Evolutionary conservation across 768 basidiomycete genomes (phyloP).

Genomic region (Mycena sanguinolenta): DNA sequence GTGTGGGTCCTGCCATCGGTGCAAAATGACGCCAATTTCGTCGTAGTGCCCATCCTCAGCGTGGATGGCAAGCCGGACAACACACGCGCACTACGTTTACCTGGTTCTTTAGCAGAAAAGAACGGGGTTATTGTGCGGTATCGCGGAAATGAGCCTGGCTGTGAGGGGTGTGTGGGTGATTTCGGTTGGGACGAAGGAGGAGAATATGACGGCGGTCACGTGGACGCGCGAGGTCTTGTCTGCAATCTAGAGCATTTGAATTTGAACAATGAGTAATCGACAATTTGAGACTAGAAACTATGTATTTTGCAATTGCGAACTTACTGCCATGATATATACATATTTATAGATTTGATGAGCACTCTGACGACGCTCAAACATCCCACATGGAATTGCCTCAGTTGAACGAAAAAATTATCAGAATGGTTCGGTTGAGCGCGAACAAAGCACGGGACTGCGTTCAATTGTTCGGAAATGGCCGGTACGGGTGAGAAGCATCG

Average conservation of each 20-base stretch:
- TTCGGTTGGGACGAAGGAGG: slow-evolving; percentile 87
- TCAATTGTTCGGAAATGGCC: too few relatives aligned
- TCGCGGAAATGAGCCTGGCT: slow-evolving; percentile 89
- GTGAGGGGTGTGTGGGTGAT: slow-evolving; percentile 89
- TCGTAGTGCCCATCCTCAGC: slow-evolving; percentile 82
- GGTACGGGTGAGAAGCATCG: too few relatives aligned
- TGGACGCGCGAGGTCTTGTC: slow-evolving; percentile 66
- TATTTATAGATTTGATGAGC: too few relatives aligned
- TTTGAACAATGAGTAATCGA: too few relatives aligned
- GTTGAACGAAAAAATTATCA: too few relatives aligned
- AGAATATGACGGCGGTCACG: slow-evolving; percentile 74
- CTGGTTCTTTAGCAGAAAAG: slow-evolving; percentile 87
- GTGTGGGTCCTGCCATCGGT: slow-evolving; percentile 80
- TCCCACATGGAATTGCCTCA: too few relatives aligned
- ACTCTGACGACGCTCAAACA: too few relatives aligned
- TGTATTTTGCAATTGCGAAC: too few relatives aligned
- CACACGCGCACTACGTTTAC: slow-evolving; percentile 71
- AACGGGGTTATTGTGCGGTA: slow-evolving; percentile 92
- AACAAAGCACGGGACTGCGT: too few relatives aligned
- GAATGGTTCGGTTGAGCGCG: too few relatives aligned
- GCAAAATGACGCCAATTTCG: slow-evolving; percentile 92
- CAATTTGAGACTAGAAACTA: too few relatives aligned
- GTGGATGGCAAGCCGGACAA: slow-evolving; percentile 67
- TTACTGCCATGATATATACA: too few relatives aligned
- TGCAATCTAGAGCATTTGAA: slow-evolving; percentile 17